Percentiles rank a stretch among this genome's conserved stretches.
Conservation (phyloP, 768 basidiomycete species). For the Myochromella boudieri region DNA sequence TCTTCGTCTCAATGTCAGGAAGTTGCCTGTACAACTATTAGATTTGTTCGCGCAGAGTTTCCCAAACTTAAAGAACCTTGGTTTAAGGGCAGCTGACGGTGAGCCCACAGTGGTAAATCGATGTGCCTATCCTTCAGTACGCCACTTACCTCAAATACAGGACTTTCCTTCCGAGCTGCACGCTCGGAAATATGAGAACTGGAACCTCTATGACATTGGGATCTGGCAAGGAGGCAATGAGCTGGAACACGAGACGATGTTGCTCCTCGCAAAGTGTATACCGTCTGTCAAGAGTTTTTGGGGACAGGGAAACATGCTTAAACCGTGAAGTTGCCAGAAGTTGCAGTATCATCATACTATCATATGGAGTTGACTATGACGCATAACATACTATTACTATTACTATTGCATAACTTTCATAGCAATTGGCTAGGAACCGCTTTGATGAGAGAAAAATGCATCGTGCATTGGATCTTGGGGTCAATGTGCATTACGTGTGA, state of each 20-base stretch:
- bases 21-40: conserved; percentile 30
- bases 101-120: conserved; percentile 10
- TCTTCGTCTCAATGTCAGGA: conserved; percentile 34
- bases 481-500: too few relatives aligned
- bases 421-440: too few relatives aligned
- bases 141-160: conserved; percentile 10
- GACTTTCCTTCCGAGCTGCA: conserved; percentile 26
- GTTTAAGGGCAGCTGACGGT: conserved; percentile 30
- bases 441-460: too few relatives aligned
- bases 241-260: conserved; percentile 31
- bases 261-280: conserved; percentile 27
- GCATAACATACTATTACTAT: not conserved
- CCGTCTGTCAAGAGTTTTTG: conserved; percentile 36
- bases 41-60: conserved; percentile 31
- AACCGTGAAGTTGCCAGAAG: not conserved
- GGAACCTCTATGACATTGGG: conserved; percentile 36
- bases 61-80: conserved; percentile 29
- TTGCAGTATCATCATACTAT: not conserved
- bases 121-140: conserved; percentile 1
- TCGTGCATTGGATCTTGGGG: too few relatives aligned
- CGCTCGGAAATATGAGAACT: conserved; percentile 27
- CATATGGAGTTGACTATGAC: not conserved
- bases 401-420: too few relatives aligned
- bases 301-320: conserved; percentile 22
- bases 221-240: conserved; percentile 35